Conservation (phyloP, 139 green algal species). For the Dunaliella sp. region DNA sequence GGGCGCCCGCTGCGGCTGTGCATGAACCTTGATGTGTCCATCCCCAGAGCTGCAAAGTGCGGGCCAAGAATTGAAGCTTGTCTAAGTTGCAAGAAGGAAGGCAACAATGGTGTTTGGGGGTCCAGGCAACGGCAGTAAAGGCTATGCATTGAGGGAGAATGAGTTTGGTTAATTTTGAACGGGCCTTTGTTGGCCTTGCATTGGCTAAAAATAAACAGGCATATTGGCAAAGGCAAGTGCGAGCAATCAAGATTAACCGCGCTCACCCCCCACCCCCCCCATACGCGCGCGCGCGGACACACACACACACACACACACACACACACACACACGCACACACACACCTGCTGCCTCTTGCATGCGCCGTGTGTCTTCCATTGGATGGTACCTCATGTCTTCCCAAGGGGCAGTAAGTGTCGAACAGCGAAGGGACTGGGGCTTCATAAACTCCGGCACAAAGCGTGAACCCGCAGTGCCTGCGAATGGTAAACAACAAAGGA, state of each 20-base stretch:
- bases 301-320: background rate
- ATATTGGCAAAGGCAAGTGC: background rate
- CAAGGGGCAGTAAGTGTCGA: constrained; percentile 11
- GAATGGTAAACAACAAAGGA: no score
- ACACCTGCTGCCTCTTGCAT: background rate
- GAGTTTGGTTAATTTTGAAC: background rate
- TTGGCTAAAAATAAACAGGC: background rate
- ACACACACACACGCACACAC: background rate
- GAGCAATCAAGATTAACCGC: background rate
- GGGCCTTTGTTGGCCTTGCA: background rate
- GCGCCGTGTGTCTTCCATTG: background rate
- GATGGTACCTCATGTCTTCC: no score
- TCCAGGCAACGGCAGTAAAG: no score
- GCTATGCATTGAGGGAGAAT: no score
- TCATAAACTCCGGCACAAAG: constrained; percentile 31
- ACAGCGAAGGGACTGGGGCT: constrained; percentile 23
- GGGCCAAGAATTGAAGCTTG: no score
- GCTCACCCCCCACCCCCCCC: background rate
- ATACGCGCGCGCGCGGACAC: background rate
- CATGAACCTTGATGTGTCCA: background rate
- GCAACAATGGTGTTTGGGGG: background rate
- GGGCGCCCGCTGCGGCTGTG: background rate
- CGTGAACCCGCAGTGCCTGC: constrained; percentile 8
- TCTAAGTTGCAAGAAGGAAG: background rate
- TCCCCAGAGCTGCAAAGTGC: background rate